phyloP scores from a whole-genome alignment of 768 basidiomycete genomes.

The Boletus patriciae region DNA sequence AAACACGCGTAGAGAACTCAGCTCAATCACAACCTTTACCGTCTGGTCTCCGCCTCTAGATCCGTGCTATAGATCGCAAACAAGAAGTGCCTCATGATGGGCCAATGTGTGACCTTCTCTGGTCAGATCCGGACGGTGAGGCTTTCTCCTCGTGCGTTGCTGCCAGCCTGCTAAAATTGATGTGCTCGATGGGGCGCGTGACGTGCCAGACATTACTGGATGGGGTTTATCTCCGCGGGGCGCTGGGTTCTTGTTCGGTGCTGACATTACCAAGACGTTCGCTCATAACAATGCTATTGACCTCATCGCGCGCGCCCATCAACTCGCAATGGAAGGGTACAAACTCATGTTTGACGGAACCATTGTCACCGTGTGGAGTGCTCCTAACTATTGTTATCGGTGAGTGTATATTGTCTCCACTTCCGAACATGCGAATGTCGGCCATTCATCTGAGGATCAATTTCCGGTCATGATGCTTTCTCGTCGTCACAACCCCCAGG shows the following conservation, averaged over 20 bases:
- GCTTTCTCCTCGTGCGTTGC: slow-evolving; percentile 8
- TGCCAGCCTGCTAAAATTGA: slow-evolving; percentile 19
- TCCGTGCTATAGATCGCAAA: slow-evolving; percentile 91
- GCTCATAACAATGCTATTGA: slow-evolving; percentile 90
- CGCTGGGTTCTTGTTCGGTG: slow-evolving; percentile 93
- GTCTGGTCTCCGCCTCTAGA: slow-evolving; percentile 46
- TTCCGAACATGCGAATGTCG: slow-evolving; percentile 15
- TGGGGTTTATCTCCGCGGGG: slow-evolving; percentile 99
- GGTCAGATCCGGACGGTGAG: slow-evolving; percentile 97
- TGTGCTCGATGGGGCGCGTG: slow-evolving; percentile 16
- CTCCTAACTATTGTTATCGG: slow-evolving; percentile 98
- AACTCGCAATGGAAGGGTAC: slow-evolving; percentile 96
- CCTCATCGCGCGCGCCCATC: slow-evolving; percentile 95
- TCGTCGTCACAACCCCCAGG: slow-evolving; percentile 40
- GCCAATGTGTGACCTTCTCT: slow-evolving; percentile 97
- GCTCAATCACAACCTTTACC: slow-evolving; percentile 26
- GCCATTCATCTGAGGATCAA: slow-evolving; percentile 18
- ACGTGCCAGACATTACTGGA: slow-evolving; percentile 70
- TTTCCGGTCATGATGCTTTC: slow-evolving; percentile 25
- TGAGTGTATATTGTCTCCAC: slow-evolving; percentile 40
- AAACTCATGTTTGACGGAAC: slow-evolving; percentile 95
- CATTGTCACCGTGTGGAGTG: slow-evolving; percentile 98
- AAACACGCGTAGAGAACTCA: slow-evolving; percentile 12
- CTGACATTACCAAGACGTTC: slow-evolving; percentile 87
- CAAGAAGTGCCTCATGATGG: slow-evolving; percentile 99